These are phyloP conservation scores for Diospyros lotus DNA, from an alignment of 148 eudicot genomes.

Conservation along the genomic window DNA sequence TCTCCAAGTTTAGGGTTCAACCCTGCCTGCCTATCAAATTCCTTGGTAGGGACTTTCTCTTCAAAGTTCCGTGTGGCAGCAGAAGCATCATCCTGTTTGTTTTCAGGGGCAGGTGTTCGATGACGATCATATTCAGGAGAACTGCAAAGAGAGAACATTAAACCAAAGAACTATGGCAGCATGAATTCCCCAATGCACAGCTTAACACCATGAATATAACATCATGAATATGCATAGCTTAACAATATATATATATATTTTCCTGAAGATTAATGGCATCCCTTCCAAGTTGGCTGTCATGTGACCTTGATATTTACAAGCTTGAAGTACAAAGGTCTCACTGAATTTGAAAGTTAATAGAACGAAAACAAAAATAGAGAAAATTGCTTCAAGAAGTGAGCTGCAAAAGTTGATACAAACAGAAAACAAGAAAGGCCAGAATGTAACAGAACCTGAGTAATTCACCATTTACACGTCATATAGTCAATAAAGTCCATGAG, in stretches of 20 bases:
- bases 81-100: constrained; percentile 30
- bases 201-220: background rate
- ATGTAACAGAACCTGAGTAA: background rate
- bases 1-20: constrained; percentile 39
- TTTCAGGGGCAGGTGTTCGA: constrained; percentile 33
- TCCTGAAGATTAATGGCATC: background rate
- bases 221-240: no score
- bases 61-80: constrained; percentile 26
- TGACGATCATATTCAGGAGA: constrained; percentile 57
- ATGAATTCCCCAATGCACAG: background rate
- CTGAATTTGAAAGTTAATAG: background rate
- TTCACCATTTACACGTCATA: background rate
- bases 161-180: constrained; percentile 8
- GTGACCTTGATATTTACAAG: background rate
- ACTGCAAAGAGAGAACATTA: constrained; percentile 29
- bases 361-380: background rate
- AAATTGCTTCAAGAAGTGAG: background rate
- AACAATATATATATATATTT: background rate
- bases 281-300: background rate
- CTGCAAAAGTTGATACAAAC: background rate
- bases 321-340: background rate
- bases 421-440: background rate
- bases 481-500: background rate
- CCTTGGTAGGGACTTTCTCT: constrained; percentile 30
- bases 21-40: constrained; percentile 39